Conservation (phyloP, 805 yeast species). For the Sungouiella blattae region DNA sequence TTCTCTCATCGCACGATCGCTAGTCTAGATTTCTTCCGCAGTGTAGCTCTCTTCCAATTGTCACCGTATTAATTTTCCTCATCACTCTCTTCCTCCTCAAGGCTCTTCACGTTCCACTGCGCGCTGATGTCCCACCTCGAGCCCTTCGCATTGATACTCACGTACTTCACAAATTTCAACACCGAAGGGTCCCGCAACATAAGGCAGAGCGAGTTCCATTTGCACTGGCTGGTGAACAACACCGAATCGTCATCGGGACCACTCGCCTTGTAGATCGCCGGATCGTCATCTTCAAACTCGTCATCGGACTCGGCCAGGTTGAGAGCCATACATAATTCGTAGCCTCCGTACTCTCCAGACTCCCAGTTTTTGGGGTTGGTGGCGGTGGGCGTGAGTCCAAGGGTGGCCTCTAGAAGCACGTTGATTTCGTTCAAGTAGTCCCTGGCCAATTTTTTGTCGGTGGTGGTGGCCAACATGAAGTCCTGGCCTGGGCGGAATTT, state of each 20-base stretch:
- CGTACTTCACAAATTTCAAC: conserved; percentile 89
- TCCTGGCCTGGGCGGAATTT: conserved; percentile 95
- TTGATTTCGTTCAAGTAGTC: conserved; percentile 32
- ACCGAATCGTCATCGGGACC: conserved; percentile 69
- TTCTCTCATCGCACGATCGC: too few relatives aligned
- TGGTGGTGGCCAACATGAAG: conserved; percentile 81
- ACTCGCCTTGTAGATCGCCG: conserved; percentile 68
- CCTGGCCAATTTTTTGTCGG: conserved; percentile 37
- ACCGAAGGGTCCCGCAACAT: conserved; percentile 82
- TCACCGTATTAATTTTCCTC: conserved; percentile 15
- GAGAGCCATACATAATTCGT: conserved; percentile 82
- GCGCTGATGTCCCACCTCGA: conserved; percentile 87
- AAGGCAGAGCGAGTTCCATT: conserved; percentile 75
- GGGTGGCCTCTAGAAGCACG: conserved; percentile 69
- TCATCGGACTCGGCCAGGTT: conserved; percentile 46
- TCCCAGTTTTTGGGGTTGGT: conserved; percentile 67
- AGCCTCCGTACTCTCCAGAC: conserved; percentile 89
- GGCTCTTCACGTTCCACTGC: conserved; percentile 69
- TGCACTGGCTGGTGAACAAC: conserved; percentile 72
- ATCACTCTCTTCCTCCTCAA: conserved; percentile 40
- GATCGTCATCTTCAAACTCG: conserved; percentile 62
- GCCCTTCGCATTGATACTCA: conserved; percentile 82
- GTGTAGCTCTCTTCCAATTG: too few relatives aligned
- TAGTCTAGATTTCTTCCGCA: too few relatives aligned
- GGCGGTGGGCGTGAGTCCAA: conserved; percentile 72